Evolutionary conservation across 208 protist species (phyloP), one percentile per base, ranked within the genome.

Genomic region (Naegleria lovaniensis): DNA sequence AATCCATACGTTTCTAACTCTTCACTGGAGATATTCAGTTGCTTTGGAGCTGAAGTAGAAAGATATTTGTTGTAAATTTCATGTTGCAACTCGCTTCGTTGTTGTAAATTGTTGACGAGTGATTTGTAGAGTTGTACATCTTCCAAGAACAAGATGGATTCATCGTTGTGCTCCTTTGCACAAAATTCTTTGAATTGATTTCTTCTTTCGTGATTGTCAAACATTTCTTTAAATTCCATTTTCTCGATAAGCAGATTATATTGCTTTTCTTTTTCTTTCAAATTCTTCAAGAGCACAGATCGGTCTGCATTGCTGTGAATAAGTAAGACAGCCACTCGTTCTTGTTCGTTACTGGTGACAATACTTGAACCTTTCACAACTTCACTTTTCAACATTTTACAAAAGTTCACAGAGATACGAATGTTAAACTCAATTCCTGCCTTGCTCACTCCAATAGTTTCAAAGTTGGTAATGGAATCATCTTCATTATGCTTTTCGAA

Each of bases 101-200:
- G 29, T 33, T 79, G 67, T 36, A 79, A 36, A 79, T 79, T 79
- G 16, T 79, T 36, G 7, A 48, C 43, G 2, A 79, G 29, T 13
- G 6, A 36, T 33, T 79, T 79, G 67, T 79, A 79, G 29, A 79
- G n/a, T 36, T 79, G 67, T 36, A 79, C 29, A 79, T 79, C 67
- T 36, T 79, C 67, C 29, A 79, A 79, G 9, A 79, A 79, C 0
- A 79, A 33, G 25, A 79, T 79, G 29, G 16, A 36, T 79, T 79
- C 67, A 36, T 79, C 67, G n/a, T 79, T 79, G 29, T 79, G 67
- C 9, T 29, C 16, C 29, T 79, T 79, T 13, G 9, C 6, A 79
- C 67, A 79, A n/a, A 79, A 79, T 2, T 79, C 67, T 79, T 79
- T 79, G n/a, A 79, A 79, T 79, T 79, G 25, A 36, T 36, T 79